Evolutionary conservation across 2,329 filamentous ascomycete species (phyloP).

Genomic region (Aureobasidium mangrovei): DNA sequence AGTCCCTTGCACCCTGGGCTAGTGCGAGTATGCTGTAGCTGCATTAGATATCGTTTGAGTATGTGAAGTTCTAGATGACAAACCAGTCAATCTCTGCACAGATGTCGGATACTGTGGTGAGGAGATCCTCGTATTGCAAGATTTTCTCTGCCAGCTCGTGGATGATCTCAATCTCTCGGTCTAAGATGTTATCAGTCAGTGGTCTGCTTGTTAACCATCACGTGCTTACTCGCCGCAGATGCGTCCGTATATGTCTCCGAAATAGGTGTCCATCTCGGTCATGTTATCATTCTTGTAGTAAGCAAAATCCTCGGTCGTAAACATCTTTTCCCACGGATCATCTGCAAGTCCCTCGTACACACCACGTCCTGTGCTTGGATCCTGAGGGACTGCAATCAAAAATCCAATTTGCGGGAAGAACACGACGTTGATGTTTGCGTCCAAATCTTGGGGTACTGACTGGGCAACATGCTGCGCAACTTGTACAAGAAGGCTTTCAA

Average conservation of each 20-base stretch:
- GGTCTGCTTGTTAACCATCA: background rate
- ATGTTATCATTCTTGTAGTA: conserved; percentile 86
- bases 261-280: conserved; percentile 67
- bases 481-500: conserved; percentile 63
- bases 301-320: conserved; percentile 56
- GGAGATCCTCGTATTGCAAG: conserved; percentile 56
- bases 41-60: conserved; percentile 17
- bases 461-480: conserved; percentile 56
- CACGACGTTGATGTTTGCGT: conserved; percentile 60
- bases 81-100: conserved; percentile 75
- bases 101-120: conserved; percentile 64
- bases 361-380: conserved; percentile 49
- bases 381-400: conserved; percentile 62
- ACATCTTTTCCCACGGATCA: conserved; percentile 68
- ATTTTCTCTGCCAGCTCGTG: conserved; percentile 65
- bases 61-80: background rate
- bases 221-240: conserved; percentile 59
- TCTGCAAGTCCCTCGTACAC: conserved; percentile 53
- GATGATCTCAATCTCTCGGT: conserved; percentile 82
- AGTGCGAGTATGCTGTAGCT: conserved; percentile 61
- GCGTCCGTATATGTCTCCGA: conserved; percentile 75
- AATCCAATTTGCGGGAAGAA: conserved; percentile 92
- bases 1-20: conserved; percentile 64
- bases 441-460: conserved; percentile 51
- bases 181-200: conserved; percentile 33